Base-by-base conservation (phyloP, 352 stramenopile genomes). In the Phytophthora tentaculata region DNA sequence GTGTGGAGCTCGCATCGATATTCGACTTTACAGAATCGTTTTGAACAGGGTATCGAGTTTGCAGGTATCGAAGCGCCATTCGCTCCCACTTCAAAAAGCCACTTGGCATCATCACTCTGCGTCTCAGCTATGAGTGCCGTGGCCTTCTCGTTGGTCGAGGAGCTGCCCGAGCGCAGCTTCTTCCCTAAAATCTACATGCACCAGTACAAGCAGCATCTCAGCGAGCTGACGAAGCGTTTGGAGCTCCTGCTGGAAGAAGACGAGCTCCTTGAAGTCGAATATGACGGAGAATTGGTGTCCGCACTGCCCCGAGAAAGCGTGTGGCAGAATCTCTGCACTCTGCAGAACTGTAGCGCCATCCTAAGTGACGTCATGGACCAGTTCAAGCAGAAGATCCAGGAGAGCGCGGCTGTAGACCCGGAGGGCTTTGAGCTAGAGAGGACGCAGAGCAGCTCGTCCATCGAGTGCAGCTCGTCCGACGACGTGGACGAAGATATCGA, bases 371-470 rank as follows among this genome's bases (percentile, higher is more conserved):
- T 77, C 16, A 57, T 80, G 16, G 61, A 69, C 29, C 51, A 81
- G 28, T 88, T 91, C 41, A 75, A 80, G 64, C 78, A 90, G 29
- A 88, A 90, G 64, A 84, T 93, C 10, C 71, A 83, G 56, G 83
- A 91, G 55, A 90, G 83, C 55, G 61, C 80, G 32, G 37, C 68
- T 29, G 69, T 72, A 8, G 77, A 90, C 23, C 74, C 78, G 4
- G 69, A 71, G 24, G 68, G 76, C 51, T 87, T 86, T 47, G 65
- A 52, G 20, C 67, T 77, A 26, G 74, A 86, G 49, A 71, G 68
- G 23, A 79, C 74, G 24, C 54, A 73, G 54, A 87, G 74, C 32
- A 79, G 64, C 23, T 80, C 67, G 43, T 88, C 80, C 5, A 72
- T 84, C 0, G 81, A 89, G 14, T 82, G 80, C 69, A 82, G 71